Percentiles rank a stretch among this genome's conserved stretches.
Conservation (phyloP, 345 rosid genomes). For the Acer negundo region DNA sequence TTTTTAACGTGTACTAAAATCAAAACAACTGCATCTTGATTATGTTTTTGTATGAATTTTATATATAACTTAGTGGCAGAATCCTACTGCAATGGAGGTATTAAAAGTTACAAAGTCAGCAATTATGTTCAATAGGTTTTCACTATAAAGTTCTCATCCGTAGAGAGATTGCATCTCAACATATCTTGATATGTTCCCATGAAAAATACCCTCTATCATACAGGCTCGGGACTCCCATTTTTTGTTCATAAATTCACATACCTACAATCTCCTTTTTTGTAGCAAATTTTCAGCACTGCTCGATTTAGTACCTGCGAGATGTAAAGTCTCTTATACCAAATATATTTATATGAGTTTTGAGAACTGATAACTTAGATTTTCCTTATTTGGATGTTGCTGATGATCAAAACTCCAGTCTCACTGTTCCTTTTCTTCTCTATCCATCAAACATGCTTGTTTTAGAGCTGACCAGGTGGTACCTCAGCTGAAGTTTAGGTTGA, state of each 20-base stretch:
- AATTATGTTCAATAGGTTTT: conserved; percentile 1
- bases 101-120: background rate
- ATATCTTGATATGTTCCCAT: background rate
- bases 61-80: background rate
- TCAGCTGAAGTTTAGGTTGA: background rate
- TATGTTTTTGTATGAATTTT: background rate
- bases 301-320: background rate
- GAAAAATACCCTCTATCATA: background rate
- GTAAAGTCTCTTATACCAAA: background rate
- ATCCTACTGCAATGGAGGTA: background rate
- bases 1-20: background rate
- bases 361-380: background rate
- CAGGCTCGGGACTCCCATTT: background rate
- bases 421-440: background rate
- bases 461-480: background rate
- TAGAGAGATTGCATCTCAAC: background rate
- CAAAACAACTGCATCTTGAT: background rate
- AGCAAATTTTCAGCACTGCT: background rate
- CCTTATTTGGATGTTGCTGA: background rate
- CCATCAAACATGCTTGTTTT: background rate
- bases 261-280: background rate
- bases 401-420: background rate
- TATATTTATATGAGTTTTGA: background rate
- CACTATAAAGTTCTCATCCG: background rate
- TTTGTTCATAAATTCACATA: background rate